Conservation (phyloP, 371 early-diverging fungal genomes). For the Mortierella sp. region DNA sequence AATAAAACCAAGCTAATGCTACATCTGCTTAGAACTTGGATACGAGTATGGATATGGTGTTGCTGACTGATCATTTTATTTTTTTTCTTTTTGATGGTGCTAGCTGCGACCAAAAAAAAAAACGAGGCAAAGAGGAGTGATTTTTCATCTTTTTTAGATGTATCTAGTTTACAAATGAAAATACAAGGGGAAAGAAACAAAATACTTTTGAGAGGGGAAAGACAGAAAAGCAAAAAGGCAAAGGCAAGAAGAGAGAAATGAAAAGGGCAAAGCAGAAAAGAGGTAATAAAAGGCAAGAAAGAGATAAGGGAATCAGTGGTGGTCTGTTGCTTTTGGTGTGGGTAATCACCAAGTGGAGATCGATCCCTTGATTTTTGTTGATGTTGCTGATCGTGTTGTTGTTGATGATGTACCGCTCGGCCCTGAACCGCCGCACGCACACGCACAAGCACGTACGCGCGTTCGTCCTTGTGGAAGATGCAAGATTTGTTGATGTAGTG, state of each 20-base stretch:
- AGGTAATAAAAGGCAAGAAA: neutral
- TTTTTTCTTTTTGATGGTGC: too few relatives aligned
- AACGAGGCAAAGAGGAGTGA: neutral
- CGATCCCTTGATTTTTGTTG: neutral
- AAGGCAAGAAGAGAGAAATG: neutral
- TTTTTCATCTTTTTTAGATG: neutral
- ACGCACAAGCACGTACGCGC: neutral
- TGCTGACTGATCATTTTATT: too few relatives aligned
- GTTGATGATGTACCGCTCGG: too few relatives aligned
- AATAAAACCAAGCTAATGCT: neutral
- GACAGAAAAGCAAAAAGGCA: neutral
- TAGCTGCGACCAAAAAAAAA: neutral
- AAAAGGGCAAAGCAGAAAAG: too few relatives aligned
- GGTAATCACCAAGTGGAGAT: conserved; percentile 3
- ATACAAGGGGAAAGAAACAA: neutral
- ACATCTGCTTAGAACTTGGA: conserved; percentile 2
- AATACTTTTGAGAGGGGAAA: neutral
- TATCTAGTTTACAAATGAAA: conserved; percentile 1
- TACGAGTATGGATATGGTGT: neutral
- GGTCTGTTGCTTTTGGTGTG: neutral
- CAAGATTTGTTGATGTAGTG: neutral
- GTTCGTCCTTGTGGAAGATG: neutral
- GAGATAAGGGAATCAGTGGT: neutral
- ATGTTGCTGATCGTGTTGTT: neutral
- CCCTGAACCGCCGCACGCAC: neutral